phyloP scores from a whole-genome alignment of 345 rosid genomes.

The Brassica cretica region DNA sequence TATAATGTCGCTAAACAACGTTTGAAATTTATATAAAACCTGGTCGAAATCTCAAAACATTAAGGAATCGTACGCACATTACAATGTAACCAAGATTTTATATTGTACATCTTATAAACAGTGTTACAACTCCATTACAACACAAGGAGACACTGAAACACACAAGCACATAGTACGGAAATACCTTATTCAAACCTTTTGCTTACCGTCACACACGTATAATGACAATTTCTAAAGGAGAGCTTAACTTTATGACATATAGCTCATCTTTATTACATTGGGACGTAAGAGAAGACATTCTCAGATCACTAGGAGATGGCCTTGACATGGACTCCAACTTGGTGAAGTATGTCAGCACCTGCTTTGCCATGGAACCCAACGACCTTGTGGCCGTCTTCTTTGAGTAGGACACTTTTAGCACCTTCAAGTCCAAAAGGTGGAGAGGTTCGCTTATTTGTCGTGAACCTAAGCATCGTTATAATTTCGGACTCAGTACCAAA shows the following conservation, averaged over 20 bases:
- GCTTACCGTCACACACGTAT: conserved; percentile 14
- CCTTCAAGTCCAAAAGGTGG: background rate
- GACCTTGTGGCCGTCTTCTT: conserved; percentile 1
- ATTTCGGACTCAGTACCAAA: background rate
- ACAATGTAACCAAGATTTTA: conserved; percentile 6
- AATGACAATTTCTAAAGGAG: conserved; percentile 10
- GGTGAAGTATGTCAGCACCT: background rate
- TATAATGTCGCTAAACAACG: background rate
- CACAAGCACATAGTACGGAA: conserved; percentile 15
- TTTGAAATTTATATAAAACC: background rate
- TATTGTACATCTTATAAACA: conserved; percentile 4
- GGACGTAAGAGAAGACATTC: background rate
- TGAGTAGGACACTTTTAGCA: background rate
- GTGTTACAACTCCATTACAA: conserved; percentile 3
- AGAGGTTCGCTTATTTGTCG: background rate
- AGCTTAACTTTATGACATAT: background rate
- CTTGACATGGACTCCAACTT: conserved; percentile 12
- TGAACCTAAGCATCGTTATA: background rate
- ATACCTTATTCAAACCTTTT: conserved; percentile 32
- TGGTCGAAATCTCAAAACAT: background rate
- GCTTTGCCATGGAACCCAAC: conserved; percentile 1
- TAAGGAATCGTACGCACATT: background rate
- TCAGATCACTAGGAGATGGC: conserved; percentile 28
- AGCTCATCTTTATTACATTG: conserved; percentile 20
- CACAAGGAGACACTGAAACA: conserved; percentile 2